Percentiles rank a stretch among this genome's conserved stretches.
Conservation (phyloP, 164 flowering plant genomes). For the Kalanchoe fedtschenkoi region DNA sequence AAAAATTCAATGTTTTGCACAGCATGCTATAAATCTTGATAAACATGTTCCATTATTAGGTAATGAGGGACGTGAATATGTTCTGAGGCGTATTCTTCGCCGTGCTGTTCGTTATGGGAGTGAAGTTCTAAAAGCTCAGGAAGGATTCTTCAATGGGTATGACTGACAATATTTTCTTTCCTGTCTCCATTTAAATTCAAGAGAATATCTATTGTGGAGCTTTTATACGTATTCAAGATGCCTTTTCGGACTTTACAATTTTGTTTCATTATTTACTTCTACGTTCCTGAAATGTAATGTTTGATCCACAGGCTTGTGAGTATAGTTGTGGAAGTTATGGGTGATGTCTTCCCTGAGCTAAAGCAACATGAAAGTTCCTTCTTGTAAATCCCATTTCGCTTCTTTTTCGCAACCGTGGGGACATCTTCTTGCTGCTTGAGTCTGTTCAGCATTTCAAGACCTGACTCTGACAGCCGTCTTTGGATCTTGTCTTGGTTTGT, state of each 20-base stretch:
- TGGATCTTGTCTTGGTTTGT: slow-evolving; percentile 34
- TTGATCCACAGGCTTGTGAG: slow-evolving; percentile 62
- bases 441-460: slow-evolving; percentile 32
- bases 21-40: background rate
- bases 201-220: no score
- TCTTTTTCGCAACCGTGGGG: slow-evolving; percentile 12
- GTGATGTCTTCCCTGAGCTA: slow-evolving; percentile 87
- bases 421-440: slow-evolving; percentile 21
- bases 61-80: slow-evolving; percentile 98
- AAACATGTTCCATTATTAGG: slow-evolving; percentile 31
- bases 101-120: slow-evolving; percentile 97
- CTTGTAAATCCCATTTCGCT: slow-evolving; percentile 37
- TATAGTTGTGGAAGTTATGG: slow-evolving; percentile 66
- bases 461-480: slow-evolving; percentile 43
- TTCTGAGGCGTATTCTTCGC: slow-evolving; percentile 88
- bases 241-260: no score
- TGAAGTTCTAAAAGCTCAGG: slow-evolving; percentile 82
- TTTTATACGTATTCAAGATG: background rate
- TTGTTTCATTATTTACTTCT: no score
- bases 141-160: slow-evolving; percentile 92
- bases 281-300: no score
- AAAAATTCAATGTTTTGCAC: no score
- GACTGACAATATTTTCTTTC: slow-evolving; percentile 6
- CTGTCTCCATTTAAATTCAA: background rate
- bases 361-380: slow-evolving; percentile 55